Evolutionary conservation across 2,329 filamentous ascomycete genomes (phyloP), one percentile per base, ranked within the genome.

Genomic region (Aureobasidium sp.): DNA sequence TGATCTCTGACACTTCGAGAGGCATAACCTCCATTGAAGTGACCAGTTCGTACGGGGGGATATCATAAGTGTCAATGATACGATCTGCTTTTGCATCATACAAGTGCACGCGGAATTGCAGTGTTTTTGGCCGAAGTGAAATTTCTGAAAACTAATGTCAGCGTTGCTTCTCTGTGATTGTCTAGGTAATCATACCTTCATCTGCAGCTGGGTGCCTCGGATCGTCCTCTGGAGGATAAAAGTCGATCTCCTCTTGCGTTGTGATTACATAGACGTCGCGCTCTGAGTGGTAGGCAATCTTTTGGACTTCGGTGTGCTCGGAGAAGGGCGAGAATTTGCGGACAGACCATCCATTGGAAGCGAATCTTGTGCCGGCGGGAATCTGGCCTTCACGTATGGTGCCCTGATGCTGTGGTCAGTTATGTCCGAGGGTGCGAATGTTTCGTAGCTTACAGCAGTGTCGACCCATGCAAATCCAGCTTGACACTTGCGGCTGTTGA

Each of bases 1-100:
- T 96, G 35, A 87, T 85, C 74, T 99, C 94, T 0, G 92, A 96
- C 8, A 95, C 81, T 73, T 97, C 94, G 15, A 99, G 82, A 59
- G 88, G 87, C 40, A 97, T 80, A 4, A 88, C 87, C 71, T 93
- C 86, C 68, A 97, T 83, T 63, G 88, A 90, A 70, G 94, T 86
- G 15, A 95, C 79, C 13, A 85, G 82, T 74, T 96, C 93, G 63
- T 81, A 86, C 0, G 83, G 77, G 58, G 92, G 89, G 65, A 96
- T 80, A 45, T 85, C 78, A 57, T 91, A 78, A 25, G 81, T 85
- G 70, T 96, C 89, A 61, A 97, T 88, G 38, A 92, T 79, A 0
- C 83, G 83, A 85, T 90, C 92, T 4, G 84, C 90, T 47, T 80
- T 79, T 0, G 90, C 87, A 65, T 86, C 92, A 59, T 96, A 76